Conservation (phyloP, 2,329 filamentous ascomycete species). For the Ophiostoma himal-ulmi region DNA sequence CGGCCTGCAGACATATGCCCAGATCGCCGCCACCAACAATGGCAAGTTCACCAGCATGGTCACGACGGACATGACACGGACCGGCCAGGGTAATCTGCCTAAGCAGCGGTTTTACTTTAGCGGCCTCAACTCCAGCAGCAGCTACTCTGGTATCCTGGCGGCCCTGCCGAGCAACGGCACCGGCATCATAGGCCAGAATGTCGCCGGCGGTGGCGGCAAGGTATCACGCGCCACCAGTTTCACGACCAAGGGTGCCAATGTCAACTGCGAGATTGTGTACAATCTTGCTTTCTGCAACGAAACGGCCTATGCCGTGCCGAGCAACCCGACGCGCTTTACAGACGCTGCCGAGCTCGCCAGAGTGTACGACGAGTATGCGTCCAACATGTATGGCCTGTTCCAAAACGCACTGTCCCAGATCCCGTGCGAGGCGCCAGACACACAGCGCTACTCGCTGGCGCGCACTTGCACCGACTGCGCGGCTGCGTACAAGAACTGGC, state of each 20-base stretch:
- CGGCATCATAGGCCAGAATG: constrained; percentile 38
- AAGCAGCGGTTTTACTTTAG: constrained; percentile 86
- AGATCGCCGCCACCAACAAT: constrained; percentile 54
- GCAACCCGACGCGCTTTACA: constrained; percentile 60
- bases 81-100: constrained; percentile 59
- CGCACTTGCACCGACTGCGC: constrained; percentile 70
- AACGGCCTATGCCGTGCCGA: constrained; percentile 85
- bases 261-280: constrained; percentile 79
- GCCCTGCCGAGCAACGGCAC: constrained; percentile 58
- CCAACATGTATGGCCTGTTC: constrained; percentile 67
- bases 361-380: constrained; percentile 74
- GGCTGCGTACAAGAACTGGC: constrained; percentile 83
- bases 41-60: constrained; percentile 45
- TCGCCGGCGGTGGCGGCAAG: constrained; percentile 65
- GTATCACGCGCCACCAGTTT: constrained; percentile 71
- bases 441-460: constrained; percentile 74
- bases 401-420: constrained; percentile 75
- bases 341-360: constrained; percentile 56
- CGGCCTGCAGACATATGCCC: constrained; percentile 62
- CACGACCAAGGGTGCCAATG: constrained; percentile 56
- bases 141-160: constrained; percentile 69
- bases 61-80: constrained; percentile 61
- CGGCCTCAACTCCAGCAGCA: constrained; percentile 64
- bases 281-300: constrained; percentile 85
- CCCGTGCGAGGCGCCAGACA: constrained; percentile 69